phyloP scores from a whole-genome alignment of 2,329 filamentous ascomycete genomes.

The Diplodia sapinea region DNA sequence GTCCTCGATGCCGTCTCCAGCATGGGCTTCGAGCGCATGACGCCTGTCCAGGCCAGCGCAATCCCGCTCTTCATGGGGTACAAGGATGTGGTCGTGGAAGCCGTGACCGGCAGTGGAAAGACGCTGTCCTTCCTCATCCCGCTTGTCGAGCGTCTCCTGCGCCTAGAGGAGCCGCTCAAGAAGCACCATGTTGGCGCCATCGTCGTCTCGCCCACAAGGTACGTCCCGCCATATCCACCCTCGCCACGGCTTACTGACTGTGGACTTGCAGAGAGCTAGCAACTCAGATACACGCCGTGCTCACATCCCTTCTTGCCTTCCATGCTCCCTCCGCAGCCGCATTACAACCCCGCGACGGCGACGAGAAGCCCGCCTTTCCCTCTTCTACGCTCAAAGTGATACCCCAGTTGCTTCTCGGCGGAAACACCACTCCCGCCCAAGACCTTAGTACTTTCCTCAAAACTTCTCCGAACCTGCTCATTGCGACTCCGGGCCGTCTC shows the following conservation, averaged over 20 bases:
- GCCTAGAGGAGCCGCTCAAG: conserved; percentile 80
- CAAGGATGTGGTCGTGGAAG: conserved; percentile 92
- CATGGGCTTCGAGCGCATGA: conserved; percentile 88
- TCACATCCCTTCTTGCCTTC: conserved; percentile 78
- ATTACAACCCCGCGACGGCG: conserved; percentile 59
- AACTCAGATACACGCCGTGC: conserved; percentile 83
- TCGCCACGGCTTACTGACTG: neutral
- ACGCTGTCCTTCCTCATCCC: conserved; percentile 86
- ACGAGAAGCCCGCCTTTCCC: conserved; percentile 50
- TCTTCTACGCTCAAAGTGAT: conserved; percentile 66
- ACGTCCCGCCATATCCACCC: conserved; percentile 28
- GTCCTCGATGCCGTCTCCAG: conserved; percentile 80
- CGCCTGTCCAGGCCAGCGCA: conserved; percentile 91
- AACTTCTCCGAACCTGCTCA: conserved; percentile 83
- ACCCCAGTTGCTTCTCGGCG: conserved; percentile 87
- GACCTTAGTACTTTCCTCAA: conserved; percentile 86
- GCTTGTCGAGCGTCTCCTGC: conserved; percentile 79
- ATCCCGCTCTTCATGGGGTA: conserved; percentile 87
- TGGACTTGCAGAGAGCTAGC: conserved; percentile 74
- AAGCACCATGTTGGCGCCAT: conserved; percentile 90
- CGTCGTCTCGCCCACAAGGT: conserved; percentile 83
- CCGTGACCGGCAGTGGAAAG: conserved; percentile 90
- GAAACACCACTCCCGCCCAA: conserved; percentile 78
- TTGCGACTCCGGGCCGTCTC: conserved; percentile 88
- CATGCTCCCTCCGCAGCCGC: conserved; percentile 77